Percentiles rank a stretch among this genome's conserved stretches.
phyloP scores from a whole-genome alignment of 176 grass and related monocot species.

The Bonia amplexicaulis region DNA sequence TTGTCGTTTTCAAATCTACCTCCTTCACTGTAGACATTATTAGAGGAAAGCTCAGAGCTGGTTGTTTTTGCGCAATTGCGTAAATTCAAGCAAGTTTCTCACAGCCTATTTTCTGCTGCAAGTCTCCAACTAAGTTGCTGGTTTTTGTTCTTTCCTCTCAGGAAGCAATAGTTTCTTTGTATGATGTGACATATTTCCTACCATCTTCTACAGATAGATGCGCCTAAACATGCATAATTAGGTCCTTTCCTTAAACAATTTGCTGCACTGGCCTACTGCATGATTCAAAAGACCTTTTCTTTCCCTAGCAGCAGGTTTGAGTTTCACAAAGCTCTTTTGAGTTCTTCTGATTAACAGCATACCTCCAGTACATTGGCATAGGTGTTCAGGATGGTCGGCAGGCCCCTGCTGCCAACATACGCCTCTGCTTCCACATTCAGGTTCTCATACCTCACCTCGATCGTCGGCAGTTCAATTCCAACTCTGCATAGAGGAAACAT shows the following conservation, averaged over 20 bases:
- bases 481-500: conserved; percentile 24
- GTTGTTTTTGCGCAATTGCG: neutral
- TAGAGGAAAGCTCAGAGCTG: neutral
- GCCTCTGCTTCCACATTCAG: conserved; percentile 55
- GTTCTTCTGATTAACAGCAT: neutral
- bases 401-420: conserved; percentile 61
- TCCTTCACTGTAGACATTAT: neutral
- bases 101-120: neutral
- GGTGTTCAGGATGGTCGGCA: conserved; percentile 63
- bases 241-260: neutral
- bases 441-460: conserved; percentile 68
- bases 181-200: neutral
- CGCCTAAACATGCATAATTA: neutral
- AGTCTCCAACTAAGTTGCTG: neutral
- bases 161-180: neutral
- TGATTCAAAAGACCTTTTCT: neutral
- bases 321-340: neutral
- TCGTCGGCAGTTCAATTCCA: conserved; percentile 57
- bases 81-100: neutral
- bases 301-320: neutral
- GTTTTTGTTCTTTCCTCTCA: neutral
- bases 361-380: conserved; percentile 60
- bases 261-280: neutral
- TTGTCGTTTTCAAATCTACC: neutral
- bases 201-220: neutral